Percentiles rank a stretch among this genome's conserved stretches.
Conservation (phyloP, 805 yeast genomes). For the Starmerella geochares region DNA sequence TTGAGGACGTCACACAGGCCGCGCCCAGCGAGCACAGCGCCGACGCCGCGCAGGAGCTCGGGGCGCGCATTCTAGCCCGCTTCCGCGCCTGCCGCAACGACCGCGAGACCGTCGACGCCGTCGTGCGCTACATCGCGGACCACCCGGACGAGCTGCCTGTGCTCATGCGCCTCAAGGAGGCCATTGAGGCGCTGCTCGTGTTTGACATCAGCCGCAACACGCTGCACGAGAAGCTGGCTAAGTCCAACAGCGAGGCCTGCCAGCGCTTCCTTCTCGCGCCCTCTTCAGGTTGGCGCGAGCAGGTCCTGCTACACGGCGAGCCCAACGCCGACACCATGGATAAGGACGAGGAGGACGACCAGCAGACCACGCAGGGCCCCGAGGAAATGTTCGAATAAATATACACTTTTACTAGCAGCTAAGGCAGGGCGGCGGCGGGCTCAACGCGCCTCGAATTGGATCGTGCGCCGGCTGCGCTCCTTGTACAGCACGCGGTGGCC, state of each 20-base stretch:
- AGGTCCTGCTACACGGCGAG: constrained; percentile 18
- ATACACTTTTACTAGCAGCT: not conserved
- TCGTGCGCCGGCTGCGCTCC: constrained; percentile 94
- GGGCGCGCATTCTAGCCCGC: not conserved
- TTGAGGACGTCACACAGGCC: constrained; percentile 2
- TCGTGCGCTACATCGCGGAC: constrained; percentile 12
- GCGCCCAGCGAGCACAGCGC: no score
- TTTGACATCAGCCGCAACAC: constrained; percentile 20
- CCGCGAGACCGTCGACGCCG: constrained; percentile 22
- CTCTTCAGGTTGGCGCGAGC: constrained; percentile 17
- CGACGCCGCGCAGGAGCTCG: no score
- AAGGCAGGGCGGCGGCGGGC: not conserved
- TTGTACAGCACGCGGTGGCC: constrained; percentile 96
- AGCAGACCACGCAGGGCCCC: not conserved
- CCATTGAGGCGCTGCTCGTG: constrained; percentile 14
- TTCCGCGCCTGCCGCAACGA: constrained; percentile 22
- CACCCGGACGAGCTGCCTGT: constrained; percentile 13
- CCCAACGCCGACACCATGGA: constrained; percentile 8
- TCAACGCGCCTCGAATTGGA: constrained; percentile 71
- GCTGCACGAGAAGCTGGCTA: constrained; percentile 11
- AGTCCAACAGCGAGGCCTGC: constrained; percentile 9
- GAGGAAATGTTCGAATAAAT: constrained; percentile 2
- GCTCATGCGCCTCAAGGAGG: constrained; percentile 10
- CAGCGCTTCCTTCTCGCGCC: constrained; percentile 16
- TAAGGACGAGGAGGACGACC: not conserved